These are phyloP conservation scores for Nakazawaea laoshanensis DNA, from an alignment of 805 yeast species.

Conservation along the genomic window DNA sequence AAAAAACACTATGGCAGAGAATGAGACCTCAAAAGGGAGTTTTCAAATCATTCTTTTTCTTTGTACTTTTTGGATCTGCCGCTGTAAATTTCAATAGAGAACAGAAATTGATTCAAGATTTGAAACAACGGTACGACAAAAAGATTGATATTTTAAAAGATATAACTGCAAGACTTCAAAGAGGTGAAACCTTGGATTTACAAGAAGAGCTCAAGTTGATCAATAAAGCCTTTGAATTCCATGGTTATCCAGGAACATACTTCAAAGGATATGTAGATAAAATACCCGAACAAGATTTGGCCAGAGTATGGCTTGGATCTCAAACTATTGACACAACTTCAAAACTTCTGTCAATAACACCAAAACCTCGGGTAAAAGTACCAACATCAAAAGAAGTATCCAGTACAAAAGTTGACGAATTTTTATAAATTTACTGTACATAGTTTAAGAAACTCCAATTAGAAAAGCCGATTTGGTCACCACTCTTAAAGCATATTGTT, in stretches of 20 bases:
- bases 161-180: conserved; percentile 20
- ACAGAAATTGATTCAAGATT: conserved; percentile 25
- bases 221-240: conserved; percentile 14
- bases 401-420: no score
- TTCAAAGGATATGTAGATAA: conserved; percentile 7
- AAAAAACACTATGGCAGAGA: conserved; percentile 1
- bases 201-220: conserved; percentile 28
- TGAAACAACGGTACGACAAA: conserved; percentile 22
- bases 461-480: conserved; percentile 7
- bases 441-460: conserved; percentile 9
- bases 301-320: no score
- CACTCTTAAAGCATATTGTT: background rate
- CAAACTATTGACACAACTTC: no score
- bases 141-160: conserved; percentile 26
- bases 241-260: conserved; percentile 3
- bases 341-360: no score
- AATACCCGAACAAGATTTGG: no score
- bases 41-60: conserved; percentile 27
- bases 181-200: conserved; percentile 27
- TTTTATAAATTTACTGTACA: no score
- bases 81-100: conserved; percentile 29
- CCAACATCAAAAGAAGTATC: no score
- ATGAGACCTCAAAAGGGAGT: conserved; percentile 8
- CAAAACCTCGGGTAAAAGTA: no score
- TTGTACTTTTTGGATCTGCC: conserved; percentile 30